Evolutionary conservation across 2,329 filamentous ascomycete genomes (phyloP), one percentile per base, ranked within the genome.

Genomic region (Clonostachys byssicola): DNA sequence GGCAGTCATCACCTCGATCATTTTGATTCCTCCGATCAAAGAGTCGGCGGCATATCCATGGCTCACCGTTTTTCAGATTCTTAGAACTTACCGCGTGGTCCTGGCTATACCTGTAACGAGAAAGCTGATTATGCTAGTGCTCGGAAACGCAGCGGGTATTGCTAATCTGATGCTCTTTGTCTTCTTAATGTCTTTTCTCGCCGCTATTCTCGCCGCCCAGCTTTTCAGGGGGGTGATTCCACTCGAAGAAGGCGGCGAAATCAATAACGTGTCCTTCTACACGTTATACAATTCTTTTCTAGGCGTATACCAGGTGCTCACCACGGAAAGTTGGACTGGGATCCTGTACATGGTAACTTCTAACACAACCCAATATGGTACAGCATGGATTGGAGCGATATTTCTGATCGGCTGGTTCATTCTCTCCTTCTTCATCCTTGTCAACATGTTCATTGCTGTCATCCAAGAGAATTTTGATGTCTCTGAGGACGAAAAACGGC

Each of bases 371-470:
- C 58, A 62, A 6, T 81, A 76, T 54, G 76, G 84, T 38, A 95
- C 89, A n/a, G 81, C 88, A 9, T 97, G 94, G 92, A 91, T 97
- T 48, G 91, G 89, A 10, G 91, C 92, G 9, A 77, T 89, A 2
- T 96, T 99, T 57, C 78, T 96, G 56, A 89, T 96, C 52, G 79
- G 92, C 55, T 99, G 94, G 94, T 97, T 96, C 66, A 94, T 96
- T 48, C 78, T 99, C 40, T 80, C 91, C 6, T 96, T 95, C 65
- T 92, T 97, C 63, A 95, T 99, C 69, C 81, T 97, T 51, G 72
- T 99, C 72, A 99, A 97, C 62, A 99, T 99, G 94, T 99, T 99
- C 75, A 97, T 99, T 88, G 94, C 94, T 75, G 94, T 99, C 70
- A 99, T 99, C 54, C 94, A 99, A 66, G 94, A 99, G 63, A 99